Conservation (phyloP, 305 asterid genomes). For the Caryopteris hybrid region DNA sequence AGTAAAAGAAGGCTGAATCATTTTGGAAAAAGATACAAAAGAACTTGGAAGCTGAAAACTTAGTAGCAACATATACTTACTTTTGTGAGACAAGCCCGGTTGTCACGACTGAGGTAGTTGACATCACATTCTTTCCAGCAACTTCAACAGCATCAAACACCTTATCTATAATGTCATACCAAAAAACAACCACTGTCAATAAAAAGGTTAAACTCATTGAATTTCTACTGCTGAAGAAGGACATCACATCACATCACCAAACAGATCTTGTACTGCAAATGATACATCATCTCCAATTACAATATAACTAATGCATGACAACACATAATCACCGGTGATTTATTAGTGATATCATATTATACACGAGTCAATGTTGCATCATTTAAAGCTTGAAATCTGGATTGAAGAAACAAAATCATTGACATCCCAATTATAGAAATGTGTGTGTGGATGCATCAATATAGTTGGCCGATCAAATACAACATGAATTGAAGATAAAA, state of each 20-base stretch:
- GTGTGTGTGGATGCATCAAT: not conserved
- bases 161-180: conserved; percentile 32
- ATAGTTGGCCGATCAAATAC: not conserved
- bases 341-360: too few species aligned
- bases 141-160: conserved; percentile 84
- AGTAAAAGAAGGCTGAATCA: too few species aligned
- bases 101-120: conserved; percentile 71
- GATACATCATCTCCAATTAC: too few species aligned
- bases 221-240: not conserved
- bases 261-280: too few species aligned
- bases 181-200: not conserved
- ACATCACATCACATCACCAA: not conserved
- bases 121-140: conserved; percentile 72
- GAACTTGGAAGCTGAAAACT: too few species aligned
- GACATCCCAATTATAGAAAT: too few species aligned
- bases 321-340: too few species aligned
- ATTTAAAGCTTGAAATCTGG: too few species aligned
- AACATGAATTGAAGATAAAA: not conserved
- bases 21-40: too few species aligned
- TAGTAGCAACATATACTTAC: conserved; percentile 17
- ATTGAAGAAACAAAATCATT: too few species aligned
- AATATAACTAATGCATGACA: too few species aligned
- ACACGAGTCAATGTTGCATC: too few species aligned
- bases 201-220: not conserved
- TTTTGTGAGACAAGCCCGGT: conserved; percentile 74